These are phyloP conservation scores for Astragalus membranaceus DNA, from an alignment of 306 rosid species.

Conservation along the genomic window DNA sequence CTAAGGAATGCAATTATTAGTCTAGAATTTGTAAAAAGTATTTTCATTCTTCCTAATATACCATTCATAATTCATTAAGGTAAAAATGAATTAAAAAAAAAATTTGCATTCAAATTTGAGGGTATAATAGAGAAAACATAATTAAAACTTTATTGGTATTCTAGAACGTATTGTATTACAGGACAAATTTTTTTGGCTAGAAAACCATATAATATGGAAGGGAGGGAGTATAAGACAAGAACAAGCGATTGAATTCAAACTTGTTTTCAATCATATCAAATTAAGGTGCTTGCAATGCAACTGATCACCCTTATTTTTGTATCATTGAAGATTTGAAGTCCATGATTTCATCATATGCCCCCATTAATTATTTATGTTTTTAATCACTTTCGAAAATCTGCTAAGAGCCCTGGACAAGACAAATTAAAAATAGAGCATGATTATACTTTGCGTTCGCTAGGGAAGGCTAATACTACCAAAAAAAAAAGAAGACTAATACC, in stretches of 20 bases:
- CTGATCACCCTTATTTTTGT: background rate
- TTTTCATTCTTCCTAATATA: no score
- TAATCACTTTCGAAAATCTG: background rate
- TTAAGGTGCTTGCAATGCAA: background rate
- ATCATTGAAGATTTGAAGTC: slow-evolving; percentile 13
- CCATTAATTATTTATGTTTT: background rate
- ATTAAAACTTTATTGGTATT: no score
- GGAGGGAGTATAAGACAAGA: background rate
- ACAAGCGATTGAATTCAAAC: background rate
- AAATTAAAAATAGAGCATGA: background rate
- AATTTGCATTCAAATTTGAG: no score
- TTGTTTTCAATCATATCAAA: background rate
- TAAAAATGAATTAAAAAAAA: no score
- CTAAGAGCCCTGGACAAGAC: background rate
- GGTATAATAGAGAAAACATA: no score
- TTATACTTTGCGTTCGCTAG: background rate
- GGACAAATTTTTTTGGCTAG: no score
- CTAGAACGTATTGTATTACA: no score
- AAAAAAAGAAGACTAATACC: background rate
- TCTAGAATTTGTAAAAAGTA: no score
- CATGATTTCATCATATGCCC: slow-evolving; percentile 11
- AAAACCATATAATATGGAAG: no score
- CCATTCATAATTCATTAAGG: no score
- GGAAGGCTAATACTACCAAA: background rate
- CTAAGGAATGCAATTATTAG: no score